These are phyloP conservation scores for Pyricularia sp. DNA, from an alignment of 2,329 filamentous ascomycete genomes.

Conservation along the genomic window DNA sequence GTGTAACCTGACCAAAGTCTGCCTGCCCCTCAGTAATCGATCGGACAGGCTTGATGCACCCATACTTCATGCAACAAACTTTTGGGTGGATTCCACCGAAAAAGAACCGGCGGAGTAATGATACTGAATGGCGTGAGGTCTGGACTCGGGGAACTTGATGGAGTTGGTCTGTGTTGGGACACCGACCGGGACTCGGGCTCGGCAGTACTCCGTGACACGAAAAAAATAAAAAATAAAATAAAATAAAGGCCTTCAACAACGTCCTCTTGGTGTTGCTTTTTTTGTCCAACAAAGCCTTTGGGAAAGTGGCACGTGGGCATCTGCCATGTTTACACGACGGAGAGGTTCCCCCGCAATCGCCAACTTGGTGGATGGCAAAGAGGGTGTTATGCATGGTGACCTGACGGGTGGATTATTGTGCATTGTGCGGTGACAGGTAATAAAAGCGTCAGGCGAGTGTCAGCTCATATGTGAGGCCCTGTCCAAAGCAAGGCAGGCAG, in stretches of 20 bases:
- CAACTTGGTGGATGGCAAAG: neutral
- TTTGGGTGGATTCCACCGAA: neutral
- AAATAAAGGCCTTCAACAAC: neutral
- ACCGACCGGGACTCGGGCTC: neutral
- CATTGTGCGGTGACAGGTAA: neutral
- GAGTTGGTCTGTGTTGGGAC: neutral
- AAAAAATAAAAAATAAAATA: neutral
- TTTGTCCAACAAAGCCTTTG: neutral
- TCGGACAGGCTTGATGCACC: neutral
- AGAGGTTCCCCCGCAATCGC: neutral
- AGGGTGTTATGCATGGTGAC: neutral
- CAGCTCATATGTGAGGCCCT: neutral
- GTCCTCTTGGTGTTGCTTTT: neutral
- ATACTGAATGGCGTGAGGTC: neutral
- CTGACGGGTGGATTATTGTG: neutral
- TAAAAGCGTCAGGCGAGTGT: neutral
- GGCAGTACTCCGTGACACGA: neutral
- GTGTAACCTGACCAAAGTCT: neutral
- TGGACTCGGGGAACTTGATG: neutral
- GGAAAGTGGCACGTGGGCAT: neutral
- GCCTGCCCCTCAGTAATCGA: neutral
- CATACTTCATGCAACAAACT: neutral
- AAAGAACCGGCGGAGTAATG: neutral
- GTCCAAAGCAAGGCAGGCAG: neutral
- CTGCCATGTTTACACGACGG: neutral